A percentile compares a stretch with the other conserved stretches of the same genome.
phyloP scores from a whole-genome alignment of 202 grass and related monocot genomes.

The Bolboschoenoplectus hybrid region DNA sequence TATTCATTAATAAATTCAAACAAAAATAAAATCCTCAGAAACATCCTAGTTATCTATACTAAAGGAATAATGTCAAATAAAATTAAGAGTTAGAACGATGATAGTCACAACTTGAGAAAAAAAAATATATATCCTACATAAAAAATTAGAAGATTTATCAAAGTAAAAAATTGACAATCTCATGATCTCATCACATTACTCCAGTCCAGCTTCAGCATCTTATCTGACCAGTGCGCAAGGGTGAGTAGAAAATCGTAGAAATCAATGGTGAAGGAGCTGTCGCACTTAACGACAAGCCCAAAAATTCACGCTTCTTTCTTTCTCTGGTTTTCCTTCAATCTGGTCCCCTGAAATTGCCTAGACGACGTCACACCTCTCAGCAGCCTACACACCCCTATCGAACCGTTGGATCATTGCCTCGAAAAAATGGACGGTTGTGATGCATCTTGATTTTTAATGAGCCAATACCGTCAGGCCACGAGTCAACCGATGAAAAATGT shows the following conservation, averaged over 20 bases:
- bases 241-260: slow-evolving; percentile 22
- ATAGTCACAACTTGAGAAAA: neutral
- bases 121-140: neutral
- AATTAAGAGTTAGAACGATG: neutral
- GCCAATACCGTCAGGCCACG: slow-evolving; percentile 47
- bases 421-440: slow-evolving; percentile 30
- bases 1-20: neutral
- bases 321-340: slow-evolving; percentile 24
- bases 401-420: slow-evolving; percentile 30
- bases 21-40: neutral
- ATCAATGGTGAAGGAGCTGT: neutral
- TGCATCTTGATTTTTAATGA: slow-evolving; percentile 21
- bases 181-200: neutral
- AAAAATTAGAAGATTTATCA: neutral
- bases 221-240: neutral
- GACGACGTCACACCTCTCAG: slow-evolving; percentile 27
- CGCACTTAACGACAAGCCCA: neutral
- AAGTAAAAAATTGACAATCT: neutral
- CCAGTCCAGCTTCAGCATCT: no score
- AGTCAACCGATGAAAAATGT: slow-evolving; percentile 44
- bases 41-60: neutral
- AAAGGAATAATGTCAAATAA: neutral
- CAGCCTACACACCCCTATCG: neutral
- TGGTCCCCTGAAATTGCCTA: neutral
- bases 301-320: slow-evolving; percentile 18